Conservation (phyloP, 331 rosid species). For the Pyracantha coccinea region DNA sequence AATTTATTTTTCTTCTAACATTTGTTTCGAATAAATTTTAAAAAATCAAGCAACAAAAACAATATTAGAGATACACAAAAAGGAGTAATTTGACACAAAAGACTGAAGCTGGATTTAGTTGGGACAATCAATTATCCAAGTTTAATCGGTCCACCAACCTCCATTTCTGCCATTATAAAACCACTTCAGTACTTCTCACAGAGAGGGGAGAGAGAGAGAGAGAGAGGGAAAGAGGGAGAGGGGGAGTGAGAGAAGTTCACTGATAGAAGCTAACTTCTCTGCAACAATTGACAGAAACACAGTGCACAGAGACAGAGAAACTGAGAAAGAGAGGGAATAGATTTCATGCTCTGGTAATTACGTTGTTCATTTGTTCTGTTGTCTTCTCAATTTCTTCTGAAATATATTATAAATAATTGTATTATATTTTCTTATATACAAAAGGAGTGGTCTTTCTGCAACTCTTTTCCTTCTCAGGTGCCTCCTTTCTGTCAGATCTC, state of each 20-base stretch:
- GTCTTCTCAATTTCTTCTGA: neutral
- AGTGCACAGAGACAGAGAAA: neutral
- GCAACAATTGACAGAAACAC: neutral
- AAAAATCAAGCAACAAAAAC: no score
- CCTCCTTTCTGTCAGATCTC: conserved; percentile 34
- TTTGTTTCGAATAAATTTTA: no score
- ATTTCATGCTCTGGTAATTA: neutral
- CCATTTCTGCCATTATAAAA: conserved; percentile 13
- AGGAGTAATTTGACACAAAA: neutral
- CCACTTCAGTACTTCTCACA: neutral
- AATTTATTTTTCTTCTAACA: no score
- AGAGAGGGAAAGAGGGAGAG: no score
- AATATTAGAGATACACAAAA: no score
- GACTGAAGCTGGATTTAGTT: neutral
- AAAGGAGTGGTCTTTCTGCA: neutral
- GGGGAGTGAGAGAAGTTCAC: neutral
- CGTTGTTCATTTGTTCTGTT: neutral
- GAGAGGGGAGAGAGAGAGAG: neutral
- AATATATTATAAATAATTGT: neutral
- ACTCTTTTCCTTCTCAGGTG: neutral
- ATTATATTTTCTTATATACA: neutral
- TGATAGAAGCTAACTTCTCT: neutral
- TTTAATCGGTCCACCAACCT: neutral
- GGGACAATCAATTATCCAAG: neutral
- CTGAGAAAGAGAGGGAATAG: neutral